phyloP scores from a whole-genome alignment of 371 early-diverging fungal genomes.

The Apophysomyces sp. region DNA sequence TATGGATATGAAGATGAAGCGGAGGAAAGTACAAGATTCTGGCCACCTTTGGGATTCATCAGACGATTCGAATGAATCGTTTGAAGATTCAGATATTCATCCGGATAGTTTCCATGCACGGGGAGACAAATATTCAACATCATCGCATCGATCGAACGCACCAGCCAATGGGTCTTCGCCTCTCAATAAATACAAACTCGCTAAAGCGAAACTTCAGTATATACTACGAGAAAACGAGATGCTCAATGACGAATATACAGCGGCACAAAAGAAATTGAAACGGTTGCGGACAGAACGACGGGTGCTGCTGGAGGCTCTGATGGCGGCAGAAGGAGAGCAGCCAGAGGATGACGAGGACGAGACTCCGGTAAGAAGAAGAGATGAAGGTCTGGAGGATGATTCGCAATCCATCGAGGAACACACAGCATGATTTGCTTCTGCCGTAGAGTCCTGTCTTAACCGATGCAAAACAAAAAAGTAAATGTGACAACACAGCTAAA shows the following conservation, averaged over 20 bases:
- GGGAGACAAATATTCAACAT: neutral
- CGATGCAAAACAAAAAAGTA: neutral
- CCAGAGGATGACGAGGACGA: conserved; percentile 19
- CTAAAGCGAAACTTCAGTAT: conserved; percentile 57
- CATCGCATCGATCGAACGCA: neutral
- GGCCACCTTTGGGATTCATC: neutral
- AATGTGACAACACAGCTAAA: neutral
- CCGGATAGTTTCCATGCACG: neutral
- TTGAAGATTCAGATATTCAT: neutral
- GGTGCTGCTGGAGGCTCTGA: conserved; percentile 51
- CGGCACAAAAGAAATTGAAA: conserved; percentile 45
- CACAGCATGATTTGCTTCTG: neutral
- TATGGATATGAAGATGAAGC: neutral
- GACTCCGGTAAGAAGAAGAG: neutral
- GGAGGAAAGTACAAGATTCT: neutral
- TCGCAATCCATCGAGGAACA: neutral
- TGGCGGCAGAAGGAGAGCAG: conserved; percentile 30
- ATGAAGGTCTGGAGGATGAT: neutral
- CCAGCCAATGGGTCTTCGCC: conserved; percentile 21
- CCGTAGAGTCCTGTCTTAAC: neutral
- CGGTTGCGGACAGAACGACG: conserved; percentile 52
- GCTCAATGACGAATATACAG: conserved; percentile 50
- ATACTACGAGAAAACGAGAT: conserved; percentile 58
- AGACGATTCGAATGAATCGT: neutral
- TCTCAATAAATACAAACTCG: conserved; percentile 43